These are phyloP conservation scores for Bidens hawaiensis DNA, from an alignment of 140 eudicot species.

Conservation along the genomic window DNA sequence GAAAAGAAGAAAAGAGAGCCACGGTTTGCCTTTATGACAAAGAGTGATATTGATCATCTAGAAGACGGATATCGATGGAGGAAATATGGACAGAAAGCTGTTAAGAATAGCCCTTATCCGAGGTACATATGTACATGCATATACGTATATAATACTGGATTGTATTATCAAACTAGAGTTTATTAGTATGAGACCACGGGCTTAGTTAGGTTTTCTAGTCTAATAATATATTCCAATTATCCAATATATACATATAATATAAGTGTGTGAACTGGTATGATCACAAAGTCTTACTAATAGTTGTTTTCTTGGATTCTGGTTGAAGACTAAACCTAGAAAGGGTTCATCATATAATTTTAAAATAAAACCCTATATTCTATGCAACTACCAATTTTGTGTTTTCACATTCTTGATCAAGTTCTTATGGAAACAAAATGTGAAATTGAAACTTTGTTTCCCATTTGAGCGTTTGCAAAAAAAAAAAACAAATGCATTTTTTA, in stretches of 20 bases:
- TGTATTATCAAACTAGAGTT: no score
- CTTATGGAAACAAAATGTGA: no score
- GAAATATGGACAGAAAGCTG: slow-evolving; percentile 63
- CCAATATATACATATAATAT: no score
- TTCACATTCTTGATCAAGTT: slow-evolving; percentile 15
- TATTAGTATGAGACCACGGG: no score
- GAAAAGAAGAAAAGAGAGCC: slow-evolving; percentile 51
- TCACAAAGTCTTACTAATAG: no score
- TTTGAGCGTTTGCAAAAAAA: neutral
- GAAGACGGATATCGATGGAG: slow-evolving; percentile 70
- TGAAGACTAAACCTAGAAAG: slow-evolving; percentile 15
- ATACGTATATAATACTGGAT: no score
- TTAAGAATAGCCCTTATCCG: slow-evolving; percentile 61
- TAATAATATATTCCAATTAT: no score
- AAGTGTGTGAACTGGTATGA: no score
- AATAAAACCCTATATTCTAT: slow-evolving; percentile 21
- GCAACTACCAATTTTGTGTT: slow-evolving; percentile 20
- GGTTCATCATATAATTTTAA: slow-evolving; percentile 5
- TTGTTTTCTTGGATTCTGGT: slow-evolving; percentile 9
- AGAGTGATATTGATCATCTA: slow-evolving; percentile 61
- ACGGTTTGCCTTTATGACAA: slow-evolving; percentile 56
- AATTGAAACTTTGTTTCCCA: slow-evolving; percentile 8
- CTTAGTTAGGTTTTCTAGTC: no score
- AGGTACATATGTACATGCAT: no score
- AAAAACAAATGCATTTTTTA: neutral